Conservation (phyloP, 2,329 filamentous ascomycete genomes). For the Colletotrichum sansevieriae region DNA sequence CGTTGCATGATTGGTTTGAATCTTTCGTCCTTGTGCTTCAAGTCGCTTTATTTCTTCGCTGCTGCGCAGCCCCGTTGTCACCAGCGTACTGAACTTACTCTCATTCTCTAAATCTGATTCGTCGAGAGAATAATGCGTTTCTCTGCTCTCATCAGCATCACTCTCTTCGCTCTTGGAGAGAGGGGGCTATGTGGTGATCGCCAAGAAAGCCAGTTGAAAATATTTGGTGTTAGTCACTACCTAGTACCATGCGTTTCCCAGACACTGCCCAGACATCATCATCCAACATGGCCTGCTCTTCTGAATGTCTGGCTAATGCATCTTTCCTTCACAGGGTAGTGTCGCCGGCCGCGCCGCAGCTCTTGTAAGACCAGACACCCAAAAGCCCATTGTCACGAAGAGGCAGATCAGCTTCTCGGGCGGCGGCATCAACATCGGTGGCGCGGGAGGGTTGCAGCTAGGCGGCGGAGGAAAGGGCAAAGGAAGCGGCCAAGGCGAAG, state of each 20-base stretch:
- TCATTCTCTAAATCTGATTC: neutral
- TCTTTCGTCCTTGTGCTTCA: neutral
- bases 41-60: slow-evolving; percentile 14
- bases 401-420: slow-evolving; percentile 32
- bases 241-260: neutral
- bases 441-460: neutral
- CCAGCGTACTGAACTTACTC: neutral
- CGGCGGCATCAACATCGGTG: slow-evolving; percentile 29
- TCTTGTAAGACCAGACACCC: slow-evolving; percentile 14
- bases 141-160: neutral
- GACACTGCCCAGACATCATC: neutral
- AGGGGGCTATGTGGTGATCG: slow-evolving; percentile 31
- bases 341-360: slow-evolving; percentile 29
- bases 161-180: slow-evolving; percentile 34
- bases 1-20: neutral
- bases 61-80: slow-evolving; percentile 12
- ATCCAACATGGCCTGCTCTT: too few species aligned
- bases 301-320: neutral
- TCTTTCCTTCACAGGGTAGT: slow-evolving; percentile 3
- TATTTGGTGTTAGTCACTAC: slow-evolving; percentile 17
- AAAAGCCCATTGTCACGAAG: slow-evolving; percentile 9
- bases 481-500: neutral
- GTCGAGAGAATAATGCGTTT: slow-evolving; percentile 19
- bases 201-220: slow-evolving; percentile 30
- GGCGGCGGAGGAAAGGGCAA: too few species aligned